Evolutionary conservation across 306 rosid species (phyloP), one percentile per base, ranked within the genome.

Genomic region (Ormosia semicastrata): DNA sequence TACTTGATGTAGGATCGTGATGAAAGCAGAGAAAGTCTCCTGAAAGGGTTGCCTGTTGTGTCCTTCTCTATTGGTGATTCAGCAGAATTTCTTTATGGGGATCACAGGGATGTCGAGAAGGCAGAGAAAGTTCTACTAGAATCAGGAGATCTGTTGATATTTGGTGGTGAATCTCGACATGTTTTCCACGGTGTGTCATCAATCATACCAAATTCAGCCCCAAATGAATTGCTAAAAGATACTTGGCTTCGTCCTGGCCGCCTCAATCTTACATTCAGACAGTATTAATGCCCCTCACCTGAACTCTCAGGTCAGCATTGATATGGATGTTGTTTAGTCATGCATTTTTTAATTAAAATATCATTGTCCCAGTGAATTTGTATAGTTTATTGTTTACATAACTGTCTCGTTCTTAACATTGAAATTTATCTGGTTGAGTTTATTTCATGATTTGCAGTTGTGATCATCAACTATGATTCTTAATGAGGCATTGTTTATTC

Each of bases 61-160:
- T 90, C 97, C 47, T 71, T 94, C 47, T 90, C 91, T 4, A n/a
- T 90, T 37, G 97, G 94, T 9, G 90, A 94, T 88, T 75, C 98
- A 12, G 95, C 97, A 32, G 94, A 90, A 17, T 92, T 94, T 83
- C 85, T 90, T 17, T 90, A 88, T 56, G 97, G 93, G 3, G 88
- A 88, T 76, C 56, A 70, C 60, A 86, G 92, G 82, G 76, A 89
- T 52, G 80, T 74, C 40, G 83, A 75, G 8, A 78, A 79, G 62
- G 93, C 95, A 64, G 88, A 81, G 44, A 83, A 50, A 14, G 78
- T 90, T 37, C 12, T 84, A 40, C 60, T 94, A 76, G 92, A 90
- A 74, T 89, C 95, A 3, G 98, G 97, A 49, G 94, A 90, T 81
- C 90, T 90, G 44, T 40, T 94, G 49, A 87, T 94, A 73, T 92